phyloP scores from a whole-genome alignment of 371 early-diverging fungal species.

The Mucor velutinosus region DNA sequence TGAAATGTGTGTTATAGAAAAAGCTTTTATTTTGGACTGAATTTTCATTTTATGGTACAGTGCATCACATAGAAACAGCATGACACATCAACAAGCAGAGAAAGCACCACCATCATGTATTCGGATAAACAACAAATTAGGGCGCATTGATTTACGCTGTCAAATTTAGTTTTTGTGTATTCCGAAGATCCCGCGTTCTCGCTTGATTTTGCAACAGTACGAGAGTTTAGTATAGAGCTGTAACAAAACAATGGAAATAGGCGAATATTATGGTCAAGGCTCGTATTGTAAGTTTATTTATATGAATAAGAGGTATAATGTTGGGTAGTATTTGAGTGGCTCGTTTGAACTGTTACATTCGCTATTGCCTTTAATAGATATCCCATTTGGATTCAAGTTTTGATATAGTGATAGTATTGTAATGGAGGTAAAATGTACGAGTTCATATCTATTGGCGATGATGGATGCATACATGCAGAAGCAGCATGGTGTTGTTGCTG shows the following conservation, averaged over 20 bases:
- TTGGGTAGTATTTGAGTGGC: background rate
- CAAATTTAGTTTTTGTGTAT: conserved; percentile 2
- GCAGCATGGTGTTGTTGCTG: background rate
- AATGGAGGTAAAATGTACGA: conserved; percentile 11
- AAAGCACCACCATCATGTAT: background rate
- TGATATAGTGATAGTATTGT: conserved; percentile 1
- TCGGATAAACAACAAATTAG: conserved; percentile 3
- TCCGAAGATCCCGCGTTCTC: conserved; percentile 2
- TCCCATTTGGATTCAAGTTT: background rate
- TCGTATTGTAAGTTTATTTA: background rate
- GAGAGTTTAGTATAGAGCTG: background rate
- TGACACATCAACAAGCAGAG: background rate
- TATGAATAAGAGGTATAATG: background rate
- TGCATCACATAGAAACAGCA: background rate
- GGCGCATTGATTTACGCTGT: background rate
- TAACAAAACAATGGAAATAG: background rate
- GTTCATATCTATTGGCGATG: background rate
- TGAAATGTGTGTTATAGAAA: background rate
- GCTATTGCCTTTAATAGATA: conserved; percentile 3
- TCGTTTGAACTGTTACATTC: background rate
- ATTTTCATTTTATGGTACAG: background rate
- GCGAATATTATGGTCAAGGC: background rate
- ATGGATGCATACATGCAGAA: conserved; percentile 14
- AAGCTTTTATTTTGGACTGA: background rate
- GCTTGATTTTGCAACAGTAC: background rate